Evolutionary conservation across 805 yeast genomes (phyloP).

Genomic region (Kluyveromyces aestuarii): DNA sequence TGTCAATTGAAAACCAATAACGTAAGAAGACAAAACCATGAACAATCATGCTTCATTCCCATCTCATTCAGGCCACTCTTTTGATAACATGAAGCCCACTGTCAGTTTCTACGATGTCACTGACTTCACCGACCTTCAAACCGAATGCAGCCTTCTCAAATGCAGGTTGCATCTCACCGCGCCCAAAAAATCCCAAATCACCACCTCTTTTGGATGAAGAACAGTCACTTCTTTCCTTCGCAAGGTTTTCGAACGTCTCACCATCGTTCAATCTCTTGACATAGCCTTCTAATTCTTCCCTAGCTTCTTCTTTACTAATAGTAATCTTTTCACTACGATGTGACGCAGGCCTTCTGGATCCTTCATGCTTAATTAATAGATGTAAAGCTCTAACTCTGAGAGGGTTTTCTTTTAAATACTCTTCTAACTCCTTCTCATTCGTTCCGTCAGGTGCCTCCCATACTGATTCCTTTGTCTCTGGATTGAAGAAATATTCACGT

Average conservation of each 20-base stretch:
- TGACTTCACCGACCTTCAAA: conserved; percentile 72
- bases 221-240: conserved; percentile 81
- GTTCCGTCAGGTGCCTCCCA: conserved; percentile 93
- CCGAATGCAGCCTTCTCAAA: conserved; percentile 85
- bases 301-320: conserved; percentile 75
- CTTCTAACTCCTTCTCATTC: conserved; percentile 47
- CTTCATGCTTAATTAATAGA: conserved; percentile 72
- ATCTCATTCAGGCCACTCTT: conserved; percentile 58
- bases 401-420: conserved; percentile 49
- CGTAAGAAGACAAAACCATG: not conserved
- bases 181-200: conserved; percentile 81
- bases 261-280: conserved; percentile 60
- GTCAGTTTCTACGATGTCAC: conserved; percentile 78
- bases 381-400: conserved; percentile 74
- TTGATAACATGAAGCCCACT: conserved; percentile 87
- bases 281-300: conserved; percentile 47
- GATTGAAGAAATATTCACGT: conserved; percentile 75
- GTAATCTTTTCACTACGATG: conserved; percentile 80
- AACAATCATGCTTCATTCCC: not conserved
- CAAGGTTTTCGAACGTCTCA: conserved; percentile 58
- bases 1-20: not conserved
- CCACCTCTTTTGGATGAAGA: conserved; percentile 81
- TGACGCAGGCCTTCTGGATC: conserved; percentile 81
- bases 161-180: conserved; percentile 91
- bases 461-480: conserved; percentile 57